phyloP scores from a whole-genome alignment of 202 grass and related monocot genomes.

The Cymbopogon flexuosus region DNA sequence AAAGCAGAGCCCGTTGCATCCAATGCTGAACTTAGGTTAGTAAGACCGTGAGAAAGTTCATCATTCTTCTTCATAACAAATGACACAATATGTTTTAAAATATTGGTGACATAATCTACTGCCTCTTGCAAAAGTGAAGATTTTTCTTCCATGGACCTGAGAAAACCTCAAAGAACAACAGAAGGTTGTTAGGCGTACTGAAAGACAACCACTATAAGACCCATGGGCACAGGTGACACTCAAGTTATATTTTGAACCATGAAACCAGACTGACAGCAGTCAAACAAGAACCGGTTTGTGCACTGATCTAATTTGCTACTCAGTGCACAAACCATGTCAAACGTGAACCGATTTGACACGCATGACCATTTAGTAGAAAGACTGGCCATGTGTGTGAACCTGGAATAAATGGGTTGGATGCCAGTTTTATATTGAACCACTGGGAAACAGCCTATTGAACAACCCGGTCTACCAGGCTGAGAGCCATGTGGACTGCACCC shows the following conservation, averaged over 20 bases:
- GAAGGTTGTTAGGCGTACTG: not conserved
- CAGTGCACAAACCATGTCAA: too few species aligned
- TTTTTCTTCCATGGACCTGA: conserved; percentile 60
- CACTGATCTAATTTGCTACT: not conserved
- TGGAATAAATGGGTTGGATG: not conserved
- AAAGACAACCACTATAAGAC: not conserved
- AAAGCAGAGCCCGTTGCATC: conserved; percentile 51
- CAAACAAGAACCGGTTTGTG: not conserved
- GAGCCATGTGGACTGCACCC: not conserved
- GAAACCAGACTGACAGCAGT: not conserved
- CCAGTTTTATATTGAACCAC: not conserved
- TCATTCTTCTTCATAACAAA: conserved; percentile 52
- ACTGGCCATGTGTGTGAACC: not conserved
- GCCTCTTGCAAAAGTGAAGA: conserved; percentile 45
- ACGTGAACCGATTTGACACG: too few species aligned
- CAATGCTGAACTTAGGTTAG: conserved; percentile 43
- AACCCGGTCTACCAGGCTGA: not conserved
- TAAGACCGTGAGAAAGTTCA: conserved; percentile 55
- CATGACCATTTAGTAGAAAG: too few species aligned
- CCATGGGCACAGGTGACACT: not conserved
- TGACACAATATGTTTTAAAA: conserved; percentile 59
- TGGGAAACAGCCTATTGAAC: not conserved
- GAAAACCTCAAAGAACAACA: conserved; percentile 25
- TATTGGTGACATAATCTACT: conserved; percentile 45
- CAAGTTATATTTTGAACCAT: not conserved